Conservation (phyloP, 2,329 filamentous ascomycete species). For the Taxawa tesnikishii region DNA sequence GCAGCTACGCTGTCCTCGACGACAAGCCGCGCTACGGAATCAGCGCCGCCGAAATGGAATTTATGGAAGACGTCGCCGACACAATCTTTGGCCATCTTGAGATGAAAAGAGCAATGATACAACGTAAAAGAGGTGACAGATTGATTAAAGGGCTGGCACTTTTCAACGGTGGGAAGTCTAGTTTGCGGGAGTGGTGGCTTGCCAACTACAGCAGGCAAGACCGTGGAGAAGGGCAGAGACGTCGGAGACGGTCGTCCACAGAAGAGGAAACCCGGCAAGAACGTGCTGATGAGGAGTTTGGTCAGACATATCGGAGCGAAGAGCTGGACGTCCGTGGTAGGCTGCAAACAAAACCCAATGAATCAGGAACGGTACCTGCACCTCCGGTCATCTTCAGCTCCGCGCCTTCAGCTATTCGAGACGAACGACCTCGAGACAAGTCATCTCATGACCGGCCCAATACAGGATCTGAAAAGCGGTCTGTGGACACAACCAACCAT, state of each 20-base stretch:
- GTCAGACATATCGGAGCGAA: slow-evolving; percentile 5
- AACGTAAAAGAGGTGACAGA: slow-evolving; percentile 39
- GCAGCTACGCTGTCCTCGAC: slow-evolving; percentile 48
- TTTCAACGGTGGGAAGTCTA: slow-evolving; percentile 21
- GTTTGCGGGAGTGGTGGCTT: slow-evolving; percentile 16
- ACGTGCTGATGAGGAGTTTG: slow-evolving; percentile 11
- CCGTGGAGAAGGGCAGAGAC: slow-evolving; percentile 3
- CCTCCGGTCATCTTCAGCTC: not conserved
- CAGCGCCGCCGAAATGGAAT: slow-evolving; percentile 36
- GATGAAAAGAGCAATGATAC: slow-evolving; percentile 32
- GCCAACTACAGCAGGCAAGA: slow-evolving; percentile 5
- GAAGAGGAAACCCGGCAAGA: not conserved
- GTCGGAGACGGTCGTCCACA: slow-evolving; percentile 2
- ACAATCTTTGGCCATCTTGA: slow-evolving; percentile 51
- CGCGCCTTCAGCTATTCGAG: too few relatives aligned
- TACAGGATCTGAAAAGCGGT: too few relatives aligned
- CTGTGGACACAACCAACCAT: not conserved
- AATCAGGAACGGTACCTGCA: not conserved
- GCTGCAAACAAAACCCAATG: not conserved
- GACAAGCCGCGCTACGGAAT: slow-evolving; percentile 43
- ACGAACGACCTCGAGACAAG: too few relatives aligned
- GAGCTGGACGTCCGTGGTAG: not conserved
- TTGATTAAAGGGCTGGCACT: slow-evolving; percentile 42
- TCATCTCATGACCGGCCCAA: too few relatives aligned
- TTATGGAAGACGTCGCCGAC: slow-evolving; percentile 44